Base-by-base conservation (phyloP, 345 rosid genomes). In the Corchorus olitorius region DNA sequence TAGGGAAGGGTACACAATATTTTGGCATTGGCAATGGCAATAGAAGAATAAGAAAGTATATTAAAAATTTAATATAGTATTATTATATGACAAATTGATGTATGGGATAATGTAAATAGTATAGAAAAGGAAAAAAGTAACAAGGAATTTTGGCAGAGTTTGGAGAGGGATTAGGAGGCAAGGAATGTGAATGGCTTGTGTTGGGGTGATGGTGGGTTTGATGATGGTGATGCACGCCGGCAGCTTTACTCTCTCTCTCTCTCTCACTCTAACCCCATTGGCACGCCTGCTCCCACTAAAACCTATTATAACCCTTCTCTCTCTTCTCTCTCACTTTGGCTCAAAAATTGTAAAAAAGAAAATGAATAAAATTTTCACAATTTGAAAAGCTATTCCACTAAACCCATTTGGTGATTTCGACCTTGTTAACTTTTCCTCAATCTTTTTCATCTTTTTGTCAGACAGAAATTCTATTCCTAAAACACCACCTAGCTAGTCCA, bases 161-260 rank as follows among this genome's bases (percentile, higher is more conserved):
- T 90, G 93, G 90, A 86, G 83, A 86, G 88, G 84, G 84, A 76
- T 84, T 85, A 83, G 94, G 91, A 77, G 91, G 94, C 93, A 92
- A 82, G 79, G 86, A 66, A 81, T 84, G 87, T 80, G 91, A 67
- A 66, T 53, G 62, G 73, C 55, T 58, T 73, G 80, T 63, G 54
- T 13, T 76, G 76, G n/a, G 76, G 68, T 52, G 78, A 73, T 80
- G 85, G 81, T 78, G 92, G 86, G 89, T 85, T 87, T 84, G 88
- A 90, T 91, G 89, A 88, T 88, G 89, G 82, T 84, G 87, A 81
- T 84, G 97, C 98, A 94, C 94, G 97, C 98, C 94, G 93, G 92
- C 97, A 93, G 97, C 97, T 91, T 94, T 92, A 77, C 76, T 65
- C 70, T 74, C 48, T 75, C 81, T 63, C 70, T 74, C 65, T 54